Evolutionary conservation across 2,329 filamentous ascomycete species (phyloP).

Genomic region (Trichoderma arundinaceum): DNA sequence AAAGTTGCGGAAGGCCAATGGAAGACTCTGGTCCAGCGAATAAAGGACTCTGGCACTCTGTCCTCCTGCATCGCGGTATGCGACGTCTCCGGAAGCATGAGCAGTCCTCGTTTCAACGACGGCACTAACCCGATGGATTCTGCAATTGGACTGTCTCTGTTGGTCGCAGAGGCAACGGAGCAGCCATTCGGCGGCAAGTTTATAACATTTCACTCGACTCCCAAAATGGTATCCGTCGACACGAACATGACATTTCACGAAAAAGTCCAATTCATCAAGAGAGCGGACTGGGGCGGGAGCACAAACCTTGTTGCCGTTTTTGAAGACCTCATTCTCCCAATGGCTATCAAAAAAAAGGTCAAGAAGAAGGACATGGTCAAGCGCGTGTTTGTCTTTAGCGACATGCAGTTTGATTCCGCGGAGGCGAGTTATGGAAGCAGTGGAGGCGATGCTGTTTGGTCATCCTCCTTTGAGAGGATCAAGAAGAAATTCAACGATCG

Average conservation of each 20-base stretch:
- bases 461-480: conserved; percentile 58
- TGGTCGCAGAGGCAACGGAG: conserved; percentile 58
- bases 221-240: conserved; percentile 50
- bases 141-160: conserved; percentile 61
- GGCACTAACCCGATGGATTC: conserved; percentile 57
- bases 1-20: conserved; percentile 58
- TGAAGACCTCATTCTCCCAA: conserved; percentile 57
- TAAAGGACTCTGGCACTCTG: conserved; percentile 60
- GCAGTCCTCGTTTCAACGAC: conserved; percentile 47
- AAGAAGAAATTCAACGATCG: conserved; percentile 50
- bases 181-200: conserved; percentile 60
- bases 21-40: conserved; percentile 62
- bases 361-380: conserved; percentile 64
- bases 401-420: conserved; percentile 64
- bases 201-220: conserved; percentile 58
- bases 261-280: conserved; percentile 47
- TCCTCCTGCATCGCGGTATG: conserved; percentile 61
- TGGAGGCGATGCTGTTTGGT: conserved; percentile 40
- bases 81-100: conserved; percentile 64
- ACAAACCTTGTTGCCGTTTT: conserved; percentile 64
- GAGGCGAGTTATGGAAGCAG: neutral
- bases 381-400: conserved; percentile 64
- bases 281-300: conserved; percentile 47
- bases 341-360: conserved; percentile 57
- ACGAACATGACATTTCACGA: conserved; percentile 47